Conservation (phyloP, 805 yeast genomes). For the Kazachstania bromeliacearum region DNA sequence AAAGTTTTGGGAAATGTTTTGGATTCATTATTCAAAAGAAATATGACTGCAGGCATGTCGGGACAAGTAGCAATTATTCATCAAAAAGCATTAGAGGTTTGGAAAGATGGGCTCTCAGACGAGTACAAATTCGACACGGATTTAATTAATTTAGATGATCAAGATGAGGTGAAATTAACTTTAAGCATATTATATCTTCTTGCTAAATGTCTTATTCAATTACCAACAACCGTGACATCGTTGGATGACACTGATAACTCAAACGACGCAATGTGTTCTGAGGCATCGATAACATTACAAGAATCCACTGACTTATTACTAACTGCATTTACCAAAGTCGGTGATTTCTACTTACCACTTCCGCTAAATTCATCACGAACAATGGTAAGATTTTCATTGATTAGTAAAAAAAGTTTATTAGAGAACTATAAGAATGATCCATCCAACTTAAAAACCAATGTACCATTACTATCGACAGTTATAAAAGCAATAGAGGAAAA, state of each 20-base stretch:
- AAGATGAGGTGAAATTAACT: slow-evolving; percentile 40
- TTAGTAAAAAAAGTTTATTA: slow-evolving; percentile 66
- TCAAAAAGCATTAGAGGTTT: slow-evolving; percentile 66
- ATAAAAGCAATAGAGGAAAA: slow-evolving; percentile 43
- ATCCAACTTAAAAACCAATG: slow-evolving; percentile 62
- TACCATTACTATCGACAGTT: slow-evolving; percentile 42
- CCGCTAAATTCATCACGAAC: slow-evolving; percentile 57
- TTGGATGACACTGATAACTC: neutral
- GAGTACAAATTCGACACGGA: slow-evolving; percentile 56
- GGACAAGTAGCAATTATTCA: slow-evolving; percentile 28
- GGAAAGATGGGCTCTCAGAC: slow-evolving; percentile 65
- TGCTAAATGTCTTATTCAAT: slow-evolving; percentile 52
- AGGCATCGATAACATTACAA: slow-evolving; percentile 57
- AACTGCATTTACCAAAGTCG: slow-evolving; percentile 38
- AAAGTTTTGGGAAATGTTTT: slow-evolving; percentile 65
- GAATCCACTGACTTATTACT: slow-evolving; percentile 58
- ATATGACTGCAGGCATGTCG: slow-evolving; percentile 25
- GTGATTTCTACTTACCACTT: slow-evolving; percentile 43
- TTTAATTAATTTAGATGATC: slow-evolving; percentile 26
- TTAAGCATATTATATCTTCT: slow-evolving; percentile 51
- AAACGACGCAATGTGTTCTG: slow-evolving; percentile 23
- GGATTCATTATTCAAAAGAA: slow-evolving; percentile 60
- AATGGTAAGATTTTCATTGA: slow-evolving; percentile 50
- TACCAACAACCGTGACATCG: slow-evolving; percentile 45
- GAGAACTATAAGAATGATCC: slow-evolving; percentile 84